Evolutionary conservation across 2,329 filamentous ascomycete genomes (phyloP), one percentile per base, ranked within the genome.

Genomic region (Cyclaneusma minus): DNA sequence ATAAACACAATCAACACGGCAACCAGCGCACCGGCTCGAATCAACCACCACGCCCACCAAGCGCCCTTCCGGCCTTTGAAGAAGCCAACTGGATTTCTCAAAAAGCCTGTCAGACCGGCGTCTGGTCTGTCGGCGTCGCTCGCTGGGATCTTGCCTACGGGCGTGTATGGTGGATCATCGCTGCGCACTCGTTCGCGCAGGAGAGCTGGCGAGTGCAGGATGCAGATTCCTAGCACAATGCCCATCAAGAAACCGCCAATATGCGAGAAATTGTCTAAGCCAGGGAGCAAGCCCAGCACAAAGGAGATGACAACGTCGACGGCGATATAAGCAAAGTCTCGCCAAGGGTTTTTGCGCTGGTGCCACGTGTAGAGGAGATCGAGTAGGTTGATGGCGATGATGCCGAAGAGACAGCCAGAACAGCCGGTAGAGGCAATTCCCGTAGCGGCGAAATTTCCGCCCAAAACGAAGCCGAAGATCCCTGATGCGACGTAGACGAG

Each of bases 1-100:
- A 93, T 79, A 48, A 95, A 94, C 2, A 77, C 76, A 21, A 92
- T 65, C 18, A 93, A 60, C 17, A 85, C 78, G n/a, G 73, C 65
- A 6, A 93, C 65, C 27, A 98, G 56, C 13, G 78, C 75, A 0
- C 66, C 82, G 1, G 68, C 80, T 11, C 89, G 69, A 15, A 95
- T 64, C 13, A 93, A 52, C 87, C 87, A 95, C 89, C 89, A 98
- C 5, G 60, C 78, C 89, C 89, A 98, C 89, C 89, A 98, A 6
- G 93, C 62, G 13, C 80, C 78, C 49, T 92, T 93, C 11, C 89
- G 68, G 12, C 82, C 83, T 49, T 85, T 87, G 58, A 95, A 95
- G 54, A 94, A 94, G 5, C 70, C 73, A 4, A 73, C 48, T 0
- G 77, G 69, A 31, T 66, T 69, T 41, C 71, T 68, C 29, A 68